These are phyloP conservation scores for Melampsora americana DNA, from an alignment of 1,284 basidiomycete genomes.

Conservation along the genomic window DNA sequence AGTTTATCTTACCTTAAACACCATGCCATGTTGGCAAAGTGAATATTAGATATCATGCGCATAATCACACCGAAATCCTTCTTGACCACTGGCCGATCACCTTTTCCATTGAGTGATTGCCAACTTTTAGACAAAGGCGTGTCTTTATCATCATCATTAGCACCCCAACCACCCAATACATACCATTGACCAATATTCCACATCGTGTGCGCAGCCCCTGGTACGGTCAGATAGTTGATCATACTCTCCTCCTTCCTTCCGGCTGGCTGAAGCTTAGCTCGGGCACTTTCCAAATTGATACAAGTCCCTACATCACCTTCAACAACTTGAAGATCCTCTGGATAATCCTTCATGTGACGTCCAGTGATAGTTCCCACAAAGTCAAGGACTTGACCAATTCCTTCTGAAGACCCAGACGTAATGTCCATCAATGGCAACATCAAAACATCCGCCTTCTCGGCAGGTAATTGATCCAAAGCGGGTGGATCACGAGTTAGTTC, in stretches of 20 bases:
- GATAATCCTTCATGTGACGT: neutral
- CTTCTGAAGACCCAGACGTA: slow-evolving; percentile 4
- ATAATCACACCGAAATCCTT: slow-evolving; percentile 13
- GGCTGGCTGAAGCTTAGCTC: neutral
- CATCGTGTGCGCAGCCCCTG: slow-evolving; percentile 22
- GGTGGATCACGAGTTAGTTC: no score
- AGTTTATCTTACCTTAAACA: slow-evolving; percentile 29
- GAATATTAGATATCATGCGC: slow-evolving; percentile 8
- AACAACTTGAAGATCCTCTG: neutral
- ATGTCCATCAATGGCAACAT: slow-evolving; percentile 22
- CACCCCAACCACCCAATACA: neutral
- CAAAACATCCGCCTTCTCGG: neutral
- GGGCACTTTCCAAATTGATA: neutral
- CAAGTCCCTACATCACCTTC: slow-evolving; percentile 20
- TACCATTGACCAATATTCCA: slow-evolving; percentile 16
- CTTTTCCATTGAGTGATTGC: neutral
- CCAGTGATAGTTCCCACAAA: neutral
- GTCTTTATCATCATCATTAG: slow-evolving; percentile 1
- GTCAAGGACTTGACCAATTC: slow-evolving; percentile 2
- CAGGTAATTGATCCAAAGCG: no score
- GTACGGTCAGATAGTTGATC: slow-evolving; percentile 3
- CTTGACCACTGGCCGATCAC: neutral
- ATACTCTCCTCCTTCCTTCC: neutral
- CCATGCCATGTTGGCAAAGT: neutral
- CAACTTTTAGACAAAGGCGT: slow-evolving; percentile 1